phyloP scores from a whole-genome alignment of 805 yeast species.

The Clavispora santaluciae region DNA sequence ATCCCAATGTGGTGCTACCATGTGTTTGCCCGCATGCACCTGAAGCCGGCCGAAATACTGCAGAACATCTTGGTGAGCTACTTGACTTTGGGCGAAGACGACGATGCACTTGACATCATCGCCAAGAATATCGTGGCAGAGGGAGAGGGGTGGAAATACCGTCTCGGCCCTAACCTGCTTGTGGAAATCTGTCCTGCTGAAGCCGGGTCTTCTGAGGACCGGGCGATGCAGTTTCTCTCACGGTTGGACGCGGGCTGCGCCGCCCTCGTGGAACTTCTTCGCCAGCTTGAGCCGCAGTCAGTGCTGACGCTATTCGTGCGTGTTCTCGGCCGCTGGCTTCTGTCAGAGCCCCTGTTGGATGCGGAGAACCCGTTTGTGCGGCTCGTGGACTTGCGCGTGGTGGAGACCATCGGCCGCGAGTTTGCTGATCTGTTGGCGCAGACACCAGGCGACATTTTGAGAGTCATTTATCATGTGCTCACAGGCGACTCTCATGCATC shows the following conservation, averaged over 20 bases:
- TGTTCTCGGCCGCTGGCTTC: constrained; percentile 60
- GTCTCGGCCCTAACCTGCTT: constrained; percentile 37
- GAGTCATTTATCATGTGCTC: constrained; percentile 26
- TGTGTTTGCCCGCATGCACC: constrained; percentile 26
- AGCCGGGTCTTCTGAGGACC: constrained; percentile 16
- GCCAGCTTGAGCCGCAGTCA: constrained; percentile 44
- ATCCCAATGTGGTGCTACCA: constrained; percentile 43
- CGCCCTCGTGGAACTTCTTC: constrained; percentile 39
- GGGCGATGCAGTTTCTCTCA: constrained; percentile 25
- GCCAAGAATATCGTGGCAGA: constrained; percentile 30
- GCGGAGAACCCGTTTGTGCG: constrained; percentile 48
- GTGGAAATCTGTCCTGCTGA: constrained; percentile 21
- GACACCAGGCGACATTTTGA: constrained; percentile 55
- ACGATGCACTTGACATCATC: constrained; percentile 22
- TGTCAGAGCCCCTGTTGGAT: constrained; percentile 15
- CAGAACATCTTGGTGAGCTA: constrained; percentile 36
- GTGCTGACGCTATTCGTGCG: constrained; percentile 45
- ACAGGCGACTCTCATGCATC: constrained; percentile 25
- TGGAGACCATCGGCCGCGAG: constrained; percentile 56
- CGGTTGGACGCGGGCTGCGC: constrained; percentile 24
- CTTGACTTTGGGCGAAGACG: constrained; percentile 21
- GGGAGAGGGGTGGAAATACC: constrained; percentile 37
- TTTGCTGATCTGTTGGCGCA: constrained; percentile 54
- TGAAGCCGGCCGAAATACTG: constrained; percentile 31
- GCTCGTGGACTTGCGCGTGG: constrained; percentile 55